Evolutionary conservation across 1,284 basidiomycete species (phyloP).

Genomic region (Cryptococcus amylolentus): DNA sequence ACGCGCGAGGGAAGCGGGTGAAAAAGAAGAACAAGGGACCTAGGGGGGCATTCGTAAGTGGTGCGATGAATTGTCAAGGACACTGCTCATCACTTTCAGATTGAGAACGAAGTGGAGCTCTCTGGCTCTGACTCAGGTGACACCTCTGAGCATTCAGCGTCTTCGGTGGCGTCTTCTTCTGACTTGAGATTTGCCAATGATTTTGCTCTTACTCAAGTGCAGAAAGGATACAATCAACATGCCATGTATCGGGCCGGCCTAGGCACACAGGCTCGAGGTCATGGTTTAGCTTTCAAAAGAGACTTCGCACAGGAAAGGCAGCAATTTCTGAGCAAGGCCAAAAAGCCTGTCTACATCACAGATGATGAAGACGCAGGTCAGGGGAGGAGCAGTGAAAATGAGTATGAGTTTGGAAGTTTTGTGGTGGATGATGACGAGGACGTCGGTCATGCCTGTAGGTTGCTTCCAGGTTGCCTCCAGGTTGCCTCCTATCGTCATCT

Average conservation of each 20-base stretch:
- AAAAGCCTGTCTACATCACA: constrained; percentile 37
- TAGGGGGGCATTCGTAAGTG: constrained; percentile 21
- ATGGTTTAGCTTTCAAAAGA: constrained; percentile 36
- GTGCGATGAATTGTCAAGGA: background rate
- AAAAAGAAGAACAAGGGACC: constrained; percentile 7
- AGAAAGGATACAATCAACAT: constrained; percentile 48
- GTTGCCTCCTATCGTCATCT: background rate
- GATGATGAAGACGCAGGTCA: constrained; percentile 32
- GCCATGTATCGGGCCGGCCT: constrained; percentile 45
- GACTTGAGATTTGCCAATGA: constrained; percentile 49
- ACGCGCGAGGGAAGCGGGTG: constrained; percentile 2
- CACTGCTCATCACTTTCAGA: constrained; percentile 9
- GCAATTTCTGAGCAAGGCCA: constrained; percentile 41
- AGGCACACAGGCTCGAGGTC: constrained; percentile 34
- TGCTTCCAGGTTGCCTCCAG: too few relatives aligned
- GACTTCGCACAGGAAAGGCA: constrained; percentile 14
- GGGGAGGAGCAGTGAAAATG: constrained; percentile 32
- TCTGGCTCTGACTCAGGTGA: constrained; percentile 31
- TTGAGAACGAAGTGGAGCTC: constrained; percentile 39
- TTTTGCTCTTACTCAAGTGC: constrained; percentile 52
- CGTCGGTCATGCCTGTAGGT: constrained; percentile 22
- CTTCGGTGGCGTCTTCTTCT: constrained; percentile 45
- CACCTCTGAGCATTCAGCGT: constrained; percentile 32
- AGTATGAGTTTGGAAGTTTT: constrained; percentile 45
- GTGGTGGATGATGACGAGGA: constrained; percentile 41